Evolutionary conservation across 495 filamentous ascomycete genomes (phyloP), one percentile per base, ranked within the genome.

Genomic region (Talaromyces adpressus): DNA sequence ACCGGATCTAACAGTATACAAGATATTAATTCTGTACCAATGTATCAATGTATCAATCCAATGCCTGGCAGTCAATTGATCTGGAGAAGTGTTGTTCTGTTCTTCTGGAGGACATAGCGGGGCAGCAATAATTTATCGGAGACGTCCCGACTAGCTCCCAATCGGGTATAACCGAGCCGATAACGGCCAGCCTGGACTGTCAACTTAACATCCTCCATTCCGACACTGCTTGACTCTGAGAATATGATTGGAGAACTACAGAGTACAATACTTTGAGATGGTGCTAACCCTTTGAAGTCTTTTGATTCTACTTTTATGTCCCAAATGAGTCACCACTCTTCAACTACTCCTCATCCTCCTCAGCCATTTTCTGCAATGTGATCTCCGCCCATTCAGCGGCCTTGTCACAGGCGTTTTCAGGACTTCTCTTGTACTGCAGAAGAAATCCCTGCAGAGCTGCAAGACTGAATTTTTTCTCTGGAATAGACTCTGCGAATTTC

Each of bases 391-490:
- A 81, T 6, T 76, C 74, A 12, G 90, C 81, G 16, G 87, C 86
- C 29, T 60, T 72, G 63, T 87, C 81, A 20, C 89, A 87, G 61
- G 81, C 72, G 34, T 79, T 75, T 77, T 90, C 91, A 67, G 91
- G 77, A 70, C 84, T 86, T 14, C 30, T 62, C 29, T 62, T 62
- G 41, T 51, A 53, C n/a, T 51, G 60, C 52, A 92, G 75, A 25
- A 92, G 77, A 67, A 84, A 89, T 4, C 89, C 89, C 72, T 93
- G 90, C 36, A 93, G 84, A 76, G 92, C 90, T 11, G 90, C 90
- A 0, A 90, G 88, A 18, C 82, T 85, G 66, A 92, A 89, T 64
- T 84, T 83, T 23, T 79, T 77, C 20, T 77, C 78, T 0, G 91
- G 91, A 12, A 96, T 73, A 45, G 73, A 69, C 8, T 72, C 67